Evolutionary conservation across 1,284 basidiomycete species (phyloP).

Genomic region (Ganoderma boninense): DNA sequence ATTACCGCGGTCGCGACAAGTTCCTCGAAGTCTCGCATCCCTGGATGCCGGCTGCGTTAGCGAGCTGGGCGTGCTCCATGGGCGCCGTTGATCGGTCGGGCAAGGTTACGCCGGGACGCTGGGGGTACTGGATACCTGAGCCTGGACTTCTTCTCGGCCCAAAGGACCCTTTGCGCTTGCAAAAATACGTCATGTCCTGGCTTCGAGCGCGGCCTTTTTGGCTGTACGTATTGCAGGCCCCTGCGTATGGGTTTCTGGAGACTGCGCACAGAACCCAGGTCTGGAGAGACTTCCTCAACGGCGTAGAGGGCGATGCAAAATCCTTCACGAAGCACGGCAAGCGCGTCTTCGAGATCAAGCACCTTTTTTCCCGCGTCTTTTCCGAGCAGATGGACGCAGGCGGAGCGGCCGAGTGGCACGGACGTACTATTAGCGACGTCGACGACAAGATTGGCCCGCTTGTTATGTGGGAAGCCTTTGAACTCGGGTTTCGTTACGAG

Average conservation of each 20-base stretch:
- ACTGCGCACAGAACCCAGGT: background rate
- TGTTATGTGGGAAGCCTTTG: conserved; percentile 21
- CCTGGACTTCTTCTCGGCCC: conserved; percentile 13
- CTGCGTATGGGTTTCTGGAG: background rate
- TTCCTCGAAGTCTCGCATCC: conserved; percentile 10
- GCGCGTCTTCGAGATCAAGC: background rate
- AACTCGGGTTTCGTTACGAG: conserved; percentile 26
- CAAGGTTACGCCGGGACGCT: background rate
- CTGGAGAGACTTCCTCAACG: conserved; percentile 19
- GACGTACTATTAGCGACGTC: background rate
- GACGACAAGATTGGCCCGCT: background rate
- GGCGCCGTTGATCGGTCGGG: background rate
- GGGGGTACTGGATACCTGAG: conserved; percentile 24
- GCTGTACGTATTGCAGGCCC: conserved; percentile 11
- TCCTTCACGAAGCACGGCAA: background rate
- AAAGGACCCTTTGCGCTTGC: background rate
- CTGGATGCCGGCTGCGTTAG: conserved; percentile 10
- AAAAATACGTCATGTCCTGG: conserved; percentile 14
- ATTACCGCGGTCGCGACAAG: conserved; percentile 13
- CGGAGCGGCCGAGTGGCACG: conserved; percentile 2
- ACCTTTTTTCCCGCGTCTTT: conserved; percentile 6
- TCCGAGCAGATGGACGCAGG: background rate
- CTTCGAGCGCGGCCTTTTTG: conserved; percentile 3
- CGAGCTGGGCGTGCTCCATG: conserved; percentile 11
- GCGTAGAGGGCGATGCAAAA: background rate